Evolutionary conservation across 2,329 filamentous ascomycete species (phyloP).

Genomic region (Lachnellula occidentalis): DNA sequence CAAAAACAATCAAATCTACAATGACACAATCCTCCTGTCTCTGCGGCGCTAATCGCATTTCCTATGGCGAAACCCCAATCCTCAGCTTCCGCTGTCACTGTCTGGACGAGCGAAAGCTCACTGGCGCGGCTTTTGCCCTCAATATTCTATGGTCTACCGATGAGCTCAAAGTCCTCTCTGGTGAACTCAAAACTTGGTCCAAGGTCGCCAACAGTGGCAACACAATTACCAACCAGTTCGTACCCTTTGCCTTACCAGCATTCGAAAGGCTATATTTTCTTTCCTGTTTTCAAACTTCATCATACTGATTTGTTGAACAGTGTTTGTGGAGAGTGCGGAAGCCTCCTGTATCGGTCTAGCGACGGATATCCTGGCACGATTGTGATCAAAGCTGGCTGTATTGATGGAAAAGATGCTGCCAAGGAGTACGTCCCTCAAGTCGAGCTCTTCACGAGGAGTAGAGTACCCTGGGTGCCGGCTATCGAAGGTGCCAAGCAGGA

Average conservation of each 20-base stretch:
- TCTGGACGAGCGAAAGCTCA: constrained; percentile 21
- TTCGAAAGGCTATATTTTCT: background rate
- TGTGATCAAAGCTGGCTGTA: constrained; percentile 20
- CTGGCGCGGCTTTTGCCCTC: constrained; percentile 19
- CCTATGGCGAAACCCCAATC: constrained; percentile 9
- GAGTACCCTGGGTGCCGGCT: constrained; percentile 15
- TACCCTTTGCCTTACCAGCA: background rate
- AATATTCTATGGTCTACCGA: constrained; percentile 14
- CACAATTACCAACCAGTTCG: constrained; percentile 11
- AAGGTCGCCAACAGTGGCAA: constrained; percentile 17
- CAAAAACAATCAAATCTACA: no score
- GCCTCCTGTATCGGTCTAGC: constrained; percentile 12
- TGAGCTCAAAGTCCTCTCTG: constrained; percentile 11
- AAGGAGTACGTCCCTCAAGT: constrained; percentile 16
- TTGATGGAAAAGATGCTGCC: constrained; percentile 16
- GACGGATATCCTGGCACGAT: constrained; percentile 15
- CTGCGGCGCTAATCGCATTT: constrained; percentile 18
- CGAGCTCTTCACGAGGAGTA: constrained; percentile 21
- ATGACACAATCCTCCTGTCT: constrained; percentile 20
- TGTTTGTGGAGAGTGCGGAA: constrained; percentile 8
- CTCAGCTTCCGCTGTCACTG: constrained; percentile 21
- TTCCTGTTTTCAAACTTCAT: background rate
- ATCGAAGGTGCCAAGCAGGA: constrained; percentile 20
- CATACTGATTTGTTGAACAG: no score
- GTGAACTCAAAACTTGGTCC: constrained; percentile 12